Percentiles rank a stretch among this genome's conserved stretches.
Conservation (phyloP, 73 alveolate species). For the Paramecium caudatum region DNA sequence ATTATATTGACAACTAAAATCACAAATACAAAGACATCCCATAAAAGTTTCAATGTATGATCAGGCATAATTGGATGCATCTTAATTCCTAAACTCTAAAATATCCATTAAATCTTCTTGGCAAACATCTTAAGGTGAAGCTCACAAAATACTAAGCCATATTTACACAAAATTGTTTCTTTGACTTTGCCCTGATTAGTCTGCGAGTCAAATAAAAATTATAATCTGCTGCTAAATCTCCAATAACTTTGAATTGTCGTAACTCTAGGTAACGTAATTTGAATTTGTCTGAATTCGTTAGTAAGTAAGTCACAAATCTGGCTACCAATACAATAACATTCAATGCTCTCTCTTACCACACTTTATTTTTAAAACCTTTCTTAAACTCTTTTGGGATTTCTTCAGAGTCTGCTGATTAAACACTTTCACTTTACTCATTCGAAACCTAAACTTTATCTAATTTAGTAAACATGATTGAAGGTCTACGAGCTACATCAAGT, state of each 20-base stretch:
- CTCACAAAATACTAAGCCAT: constrained; percentile 41
- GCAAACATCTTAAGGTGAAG: background rate
- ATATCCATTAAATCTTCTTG: background rate
- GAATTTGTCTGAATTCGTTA: constrained; percentile 55
- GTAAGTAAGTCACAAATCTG: constrained; percentile 34
- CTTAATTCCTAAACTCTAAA: background rate
- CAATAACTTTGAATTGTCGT: constrained; percentile 48
- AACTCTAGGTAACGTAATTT: constrained; percentile 37
- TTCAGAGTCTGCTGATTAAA: background rate
- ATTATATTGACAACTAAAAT: constrained; percentile 17
- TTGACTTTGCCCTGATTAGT: constrained; percentile 33
- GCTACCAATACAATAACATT: constrained; percentile 55
- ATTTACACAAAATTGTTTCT: constrained; percentile 25
- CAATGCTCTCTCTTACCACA: constrained; percentile 46
- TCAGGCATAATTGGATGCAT: constrained; percentile 46
- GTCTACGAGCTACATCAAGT: constrained; percentile 35
- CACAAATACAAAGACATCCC: constrained; percentile 50
- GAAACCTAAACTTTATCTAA: constrained; percentile 13
- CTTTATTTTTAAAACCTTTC: constrained; percentile 24
- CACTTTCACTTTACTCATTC: constrained; percentile 31
- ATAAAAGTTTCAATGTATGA: background rate
- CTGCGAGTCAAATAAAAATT: constrained; percentile 18
- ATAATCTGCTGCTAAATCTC: constrained; percentile 54
- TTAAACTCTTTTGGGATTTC: background rate
- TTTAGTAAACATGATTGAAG: constrained; percentile 4